Conservation (phyloP, 805 yeast genomes). For the Brettanomyces nanus region DNA sequence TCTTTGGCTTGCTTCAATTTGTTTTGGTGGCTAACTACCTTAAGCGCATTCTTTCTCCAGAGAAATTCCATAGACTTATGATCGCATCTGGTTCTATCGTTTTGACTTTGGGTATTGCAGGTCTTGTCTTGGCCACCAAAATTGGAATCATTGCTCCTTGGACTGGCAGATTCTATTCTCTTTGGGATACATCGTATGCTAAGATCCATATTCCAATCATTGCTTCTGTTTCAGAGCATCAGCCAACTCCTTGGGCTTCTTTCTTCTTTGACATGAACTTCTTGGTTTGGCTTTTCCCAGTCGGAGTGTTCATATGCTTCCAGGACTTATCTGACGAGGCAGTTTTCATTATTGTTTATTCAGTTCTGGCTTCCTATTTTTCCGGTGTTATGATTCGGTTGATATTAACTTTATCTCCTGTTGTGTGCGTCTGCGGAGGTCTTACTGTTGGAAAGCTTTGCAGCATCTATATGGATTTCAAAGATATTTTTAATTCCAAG, state of each 20-base stretch:
- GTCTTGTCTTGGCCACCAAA: conserved; percentile 72
- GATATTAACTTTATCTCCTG: conserved; percentile 94
- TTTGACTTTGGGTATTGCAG: conserved; percentile 56
- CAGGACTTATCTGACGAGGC: conserved; percentile 88
- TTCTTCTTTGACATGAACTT: conserved; percentile 91
- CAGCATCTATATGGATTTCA: conserved; percentile 70
- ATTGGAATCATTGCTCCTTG: conserved; percentile 96
- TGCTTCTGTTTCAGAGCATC: conserved; percentile 98
- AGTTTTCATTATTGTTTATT: conserved; percentile 83
- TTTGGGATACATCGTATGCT: conserved; percentile 98
- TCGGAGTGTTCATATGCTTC: conserved; percentile 86
- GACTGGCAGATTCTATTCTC: conserved; percentile 97
- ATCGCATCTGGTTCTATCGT: conserved; percentile 50
- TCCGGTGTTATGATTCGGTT: conserved; percentile 99
- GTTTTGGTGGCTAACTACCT: conserved; percentile 81
- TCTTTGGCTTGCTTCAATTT: conserved; percentile 89
- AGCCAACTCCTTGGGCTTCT: conserved; percentile 99
- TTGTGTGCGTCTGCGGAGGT: conserved; percentile 89
- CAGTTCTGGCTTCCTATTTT: conserved; percentile 91
- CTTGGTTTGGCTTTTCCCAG: conserved; percentile 97
- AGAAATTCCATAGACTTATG: conserved; percentile 66
- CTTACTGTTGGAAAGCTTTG: conserved; percentile 78
- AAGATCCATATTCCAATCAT: conserved; percentile 97
- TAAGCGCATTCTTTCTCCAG: conserved; percentile 60
- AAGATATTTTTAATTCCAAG: conserved; percentile 12